Conservation (phyloP, 495 filamentous ascomycete genomes). For the Penicillium macrosclerotiorum region DNA sequence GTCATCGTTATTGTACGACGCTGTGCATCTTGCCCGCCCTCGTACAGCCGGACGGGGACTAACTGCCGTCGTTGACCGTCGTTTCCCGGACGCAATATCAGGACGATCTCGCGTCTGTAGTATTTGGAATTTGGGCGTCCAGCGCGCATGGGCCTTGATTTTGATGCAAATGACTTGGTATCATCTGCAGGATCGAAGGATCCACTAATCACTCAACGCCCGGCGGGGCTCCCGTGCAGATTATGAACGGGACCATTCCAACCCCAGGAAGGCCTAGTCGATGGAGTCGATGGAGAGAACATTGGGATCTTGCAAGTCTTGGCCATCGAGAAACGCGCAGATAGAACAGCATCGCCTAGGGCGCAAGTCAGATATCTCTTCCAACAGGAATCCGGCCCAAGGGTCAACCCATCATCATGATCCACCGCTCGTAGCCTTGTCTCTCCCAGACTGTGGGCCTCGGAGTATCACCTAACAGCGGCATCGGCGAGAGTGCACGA, state of each 20-base stretch:
- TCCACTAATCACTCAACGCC: slow-evolving; percentile 7
- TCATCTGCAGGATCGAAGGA: slow-evolving; percentile 31
- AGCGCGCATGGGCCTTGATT: slow-evolving; percentile 41
- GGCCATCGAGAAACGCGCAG: too few relatives aligned
- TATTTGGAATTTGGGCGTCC: slow-evolving; percentile 9
- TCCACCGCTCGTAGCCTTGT: too few relatives aligned
- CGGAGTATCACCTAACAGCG: neutral
- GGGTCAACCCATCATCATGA: too few relatives aligned
- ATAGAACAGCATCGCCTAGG: too few relatives aligned
- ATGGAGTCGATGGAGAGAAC: too few relatives aligned
- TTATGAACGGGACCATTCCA: slow-evolving; percentile 18
- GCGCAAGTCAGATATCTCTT: too few relatives aligned
- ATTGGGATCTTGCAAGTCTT: too few relatives aligned
- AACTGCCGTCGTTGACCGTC: neutral
- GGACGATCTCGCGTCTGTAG: slow-evolving; percentile 12
- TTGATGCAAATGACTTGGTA: slow-evolving; percentile 37
- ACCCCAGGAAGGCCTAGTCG: slow-evolving; percentile 3
- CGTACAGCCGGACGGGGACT: slow-evolving; percentile 16
- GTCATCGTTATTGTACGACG: slow-evolving; percentile 19
- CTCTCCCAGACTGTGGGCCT: too few relatives aligned
- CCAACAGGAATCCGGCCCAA: too few relatives aligned
- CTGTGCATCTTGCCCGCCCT: slow-evolving; percentile 16
- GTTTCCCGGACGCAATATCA: slow-evolving; percentile 6
- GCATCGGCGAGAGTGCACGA: slow-evolving; percentile 8
- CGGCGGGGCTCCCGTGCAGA: slow-evolving; percentile 19